Evolutionary conservation across 768 basidiomycete species (phyloP).

Genomic region (Boletus eberwhitei): DNA sequence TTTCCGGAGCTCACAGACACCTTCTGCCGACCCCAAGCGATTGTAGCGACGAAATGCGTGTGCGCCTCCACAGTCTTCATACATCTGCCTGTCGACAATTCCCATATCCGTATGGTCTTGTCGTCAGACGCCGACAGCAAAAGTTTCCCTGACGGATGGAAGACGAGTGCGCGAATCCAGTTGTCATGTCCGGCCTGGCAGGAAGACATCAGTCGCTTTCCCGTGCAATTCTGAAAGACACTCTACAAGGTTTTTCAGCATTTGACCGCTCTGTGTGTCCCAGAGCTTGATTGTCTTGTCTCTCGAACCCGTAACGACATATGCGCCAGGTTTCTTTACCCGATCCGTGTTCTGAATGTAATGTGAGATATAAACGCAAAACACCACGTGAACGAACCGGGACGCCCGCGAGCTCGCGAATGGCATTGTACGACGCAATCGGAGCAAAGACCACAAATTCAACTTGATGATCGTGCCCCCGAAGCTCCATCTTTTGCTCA

Average conservation of each 20-base stretch:
- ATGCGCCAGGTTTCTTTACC: slow-evolving; percentile 50
- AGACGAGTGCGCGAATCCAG: slow-evolving; percentile 84
- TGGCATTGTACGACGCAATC: slow-evolving; percentile 64
- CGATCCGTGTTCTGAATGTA: slow-evolving; percentile 46
- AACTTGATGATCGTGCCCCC: slow-evolving; percentile 86
- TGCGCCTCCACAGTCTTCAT: slow-evolving; percentile 87
- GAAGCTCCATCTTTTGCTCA: slow-evolving; percentile 75
- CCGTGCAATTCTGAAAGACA: not conserved
- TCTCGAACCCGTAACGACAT: slow-evolving; percentile 78
- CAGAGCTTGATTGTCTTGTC: slow-evolving; percentile 92
- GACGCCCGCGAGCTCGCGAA: slow-evolving; percentile 73
- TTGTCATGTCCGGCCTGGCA: slow-evolving; percentile 76
- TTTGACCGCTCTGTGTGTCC: slow-evolving; percentile 82
- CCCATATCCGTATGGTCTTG: slow-evolving; percentile 90
- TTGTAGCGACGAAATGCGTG: slow-evolving; percentile 74
- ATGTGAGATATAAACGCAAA: slow-evolving; percentile 1
- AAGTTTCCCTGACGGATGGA: slow-evolving; percentile 88
- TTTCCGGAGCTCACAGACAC: slow-evolving; percentile 41
- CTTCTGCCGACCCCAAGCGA: slow-evolving; percentile 73
- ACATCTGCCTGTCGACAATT: slow-evolving; percentile 79
- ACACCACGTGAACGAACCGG: slow-evolving; percentile 44
- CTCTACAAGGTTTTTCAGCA: slow-evolving; percentile 70
- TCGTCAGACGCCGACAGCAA: slow-evolving; percentile 91
- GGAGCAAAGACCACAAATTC: slow-evolving; percentile 84
- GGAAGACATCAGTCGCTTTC: slow-evolving; percentile 7